A percentile compares a stretch with the other conserved stretches of the same genome.
Conservation (phyloP, 2,329 filamentous ascomycete species). For the Sphaerulina vaccinii region DNA sequence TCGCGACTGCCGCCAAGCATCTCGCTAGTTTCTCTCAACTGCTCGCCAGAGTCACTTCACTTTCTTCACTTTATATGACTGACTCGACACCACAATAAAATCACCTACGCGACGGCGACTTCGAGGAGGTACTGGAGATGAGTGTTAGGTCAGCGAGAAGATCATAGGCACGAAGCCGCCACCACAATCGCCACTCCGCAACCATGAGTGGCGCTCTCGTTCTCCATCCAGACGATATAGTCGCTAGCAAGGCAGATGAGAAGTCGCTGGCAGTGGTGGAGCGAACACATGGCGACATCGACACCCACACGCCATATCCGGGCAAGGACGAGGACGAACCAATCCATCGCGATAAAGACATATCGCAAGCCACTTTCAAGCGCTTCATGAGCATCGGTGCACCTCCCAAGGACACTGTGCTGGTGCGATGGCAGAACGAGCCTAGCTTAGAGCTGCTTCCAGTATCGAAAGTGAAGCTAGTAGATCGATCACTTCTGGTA, state of each 20-base stretch:
- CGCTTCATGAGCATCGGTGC: slow-evolving; percentile 46
- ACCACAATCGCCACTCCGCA: too few relatives aligned
- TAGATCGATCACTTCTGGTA: slow-evolving; percentile 55
- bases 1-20: too few relatives aligned
- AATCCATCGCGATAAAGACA: slow-evolving; percentile 39
- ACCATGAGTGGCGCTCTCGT: slow-evolving; percentile 18
- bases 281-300: slow-evolving; percentile 44
- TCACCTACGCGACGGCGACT: too few relatives aligned
- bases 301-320: slow-evolving; percentile 48
- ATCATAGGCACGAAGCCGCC: too few relatives aligned
- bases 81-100: too few relatives aligned
- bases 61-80: too few relatives aligned
- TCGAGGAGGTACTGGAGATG: too few relatives aligned
- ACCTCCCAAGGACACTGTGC: slow-evolving; percentile 53
- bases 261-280: slow-evolving; percentile 46
- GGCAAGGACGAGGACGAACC: slow-evolving; percentile 31
- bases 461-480: slow-evolving; percentile 47
- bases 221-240: slow-evolving; percentile 33
- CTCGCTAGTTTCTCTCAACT: too few relatives aligned
- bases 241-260: slow-evolving; percentile 24
- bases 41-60: too few relatives aligned
- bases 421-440: slow-evolving; percentile 50
- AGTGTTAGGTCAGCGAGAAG: too few relatives aligned
- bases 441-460: slow-evolving; percentile 43
- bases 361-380: slow-evolving; percentile 38